Percentiles rank a stretch among this genome's conserved stretches.
These are phyloP conservation scores for Parathielavia appendiculata DNA, from an alignment of 495 filamentous ascomycete genomes.

Conservation along the genomic window DNA sequence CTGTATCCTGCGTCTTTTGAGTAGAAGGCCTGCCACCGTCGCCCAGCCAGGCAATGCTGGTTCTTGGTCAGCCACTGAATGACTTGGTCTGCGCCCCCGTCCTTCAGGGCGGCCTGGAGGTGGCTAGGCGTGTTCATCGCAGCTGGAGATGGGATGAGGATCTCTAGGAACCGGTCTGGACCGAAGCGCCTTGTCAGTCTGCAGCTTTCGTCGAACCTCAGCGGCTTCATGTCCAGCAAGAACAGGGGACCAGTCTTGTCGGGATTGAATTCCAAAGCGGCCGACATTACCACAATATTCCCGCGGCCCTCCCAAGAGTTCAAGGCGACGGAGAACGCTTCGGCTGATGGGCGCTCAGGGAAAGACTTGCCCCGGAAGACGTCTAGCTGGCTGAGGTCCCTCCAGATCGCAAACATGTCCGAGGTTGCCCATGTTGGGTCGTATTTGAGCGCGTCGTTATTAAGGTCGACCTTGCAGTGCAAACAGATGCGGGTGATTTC, in stretches of 20 bases:
- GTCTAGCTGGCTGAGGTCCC: constrained; percentile 28
- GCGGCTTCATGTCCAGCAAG: constrained; percentile 34
- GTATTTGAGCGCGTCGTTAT: constrained; percentile 30
- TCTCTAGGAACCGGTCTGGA: constrained; percentile 43
- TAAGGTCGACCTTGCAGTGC: constrained; percentile 37
- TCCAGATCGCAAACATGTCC: constrained; percentile 31
- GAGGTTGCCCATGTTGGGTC: constrained; percentile 35
- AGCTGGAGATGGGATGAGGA: constrained; percentile 36
- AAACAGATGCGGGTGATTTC: constrained; percentile 42
- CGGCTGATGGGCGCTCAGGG: constrained; percentile 34
- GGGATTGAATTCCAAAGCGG: constrained; percentile 31
- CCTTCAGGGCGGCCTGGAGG: constrained; percentile 14
- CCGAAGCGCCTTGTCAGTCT: constrained; percentile 45
- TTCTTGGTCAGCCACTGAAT: constrained; percentile 37
- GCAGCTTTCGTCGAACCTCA: constrained; percentile 39
- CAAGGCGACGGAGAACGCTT: constrained; percentile 36
- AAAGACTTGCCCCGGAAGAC: constrained; percentile 38
- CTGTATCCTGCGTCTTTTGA: constrained; percentile 36
- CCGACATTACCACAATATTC: constrained; percentile 36
- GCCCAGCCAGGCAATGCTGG: constrained; percentile 38
- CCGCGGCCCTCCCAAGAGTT: constrained; percentile 30
- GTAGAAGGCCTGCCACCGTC: constrained; percentile 45
- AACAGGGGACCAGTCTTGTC: constrained; percentile 34
- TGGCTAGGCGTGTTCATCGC: constrained; percentile 13
- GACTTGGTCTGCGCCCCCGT: constrained; percentile 31